Percentiles rank a stretch among this genome's conserved stretches.
Evolutionary conservation across 2,329 filamentous ascomycete genomes (phyloP).

Genomic region (Penicillium sp.): DNA sequence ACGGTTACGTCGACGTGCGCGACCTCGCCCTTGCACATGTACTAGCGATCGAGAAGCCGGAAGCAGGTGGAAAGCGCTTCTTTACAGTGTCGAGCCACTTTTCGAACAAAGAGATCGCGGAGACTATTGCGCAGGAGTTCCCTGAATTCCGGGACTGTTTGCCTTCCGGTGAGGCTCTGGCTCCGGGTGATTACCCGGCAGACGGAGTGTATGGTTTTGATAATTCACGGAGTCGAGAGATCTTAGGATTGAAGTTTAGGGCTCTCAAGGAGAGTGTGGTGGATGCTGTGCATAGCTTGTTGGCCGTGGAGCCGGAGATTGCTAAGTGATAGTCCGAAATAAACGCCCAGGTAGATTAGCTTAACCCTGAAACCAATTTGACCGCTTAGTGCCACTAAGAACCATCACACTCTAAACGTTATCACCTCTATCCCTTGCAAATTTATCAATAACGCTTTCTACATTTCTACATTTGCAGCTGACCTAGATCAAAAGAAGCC

Average conservation of each 20-base stretch:
- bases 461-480: no score
- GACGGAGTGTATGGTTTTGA: conserved; percentile 29
- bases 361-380: not conserved
- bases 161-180: conserved; percentile 28
- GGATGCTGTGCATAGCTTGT: conserved; percentile 28
- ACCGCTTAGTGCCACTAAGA: not conserved
- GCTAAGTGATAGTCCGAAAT: not conserved
- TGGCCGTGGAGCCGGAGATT: conserved; percentile 6
- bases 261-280: conserved; percentile 28
- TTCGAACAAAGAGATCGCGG: conserved; percentile 38
- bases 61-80: conserved; percentile 41
- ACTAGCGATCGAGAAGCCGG: conserved; percentile 38
- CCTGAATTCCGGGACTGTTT: conserved; percentile 36
- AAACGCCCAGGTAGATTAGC: not conserved
- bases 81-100: conserved; percentile 39
- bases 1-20: conserved; percentile 54
- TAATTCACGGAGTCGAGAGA: conserved; percentile 31
- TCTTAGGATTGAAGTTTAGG: conserved; percentile 33
- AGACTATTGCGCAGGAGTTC: conserved; percentile 37
- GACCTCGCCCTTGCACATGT: conserved; percentile 45
- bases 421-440: not conserved
- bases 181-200: conserved; percentile 15
- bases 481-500: not conserved
- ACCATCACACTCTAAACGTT: no score
- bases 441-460: conserved; percentile 1